phyloP scores from a whole-genome alignment of 2,329 filamentous ascomycete species.

The Hypoxylon sp. region DNA sequence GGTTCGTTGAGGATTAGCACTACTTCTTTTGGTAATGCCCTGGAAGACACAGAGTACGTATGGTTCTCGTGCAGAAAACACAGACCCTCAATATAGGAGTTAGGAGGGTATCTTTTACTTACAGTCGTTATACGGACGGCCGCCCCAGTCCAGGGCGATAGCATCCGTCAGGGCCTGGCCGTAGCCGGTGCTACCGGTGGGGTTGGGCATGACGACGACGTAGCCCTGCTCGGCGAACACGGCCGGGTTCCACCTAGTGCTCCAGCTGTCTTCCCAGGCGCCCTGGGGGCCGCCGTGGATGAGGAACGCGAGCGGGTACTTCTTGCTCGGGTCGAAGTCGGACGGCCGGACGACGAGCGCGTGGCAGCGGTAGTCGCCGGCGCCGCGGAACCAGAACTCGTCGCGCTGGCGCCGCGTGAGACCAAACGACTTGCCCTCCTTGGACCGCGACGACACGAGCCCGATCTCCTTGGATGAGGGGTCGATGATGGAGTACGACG shows the following conservation, averaged over 20 bases:
- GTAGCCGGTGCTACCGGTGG: constrained; percentile 83
- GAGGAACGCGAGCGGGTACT: constrained; percentile 79
- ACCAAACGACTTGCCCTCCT: constrained; percentile 71
- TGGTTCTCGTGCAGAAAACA: neutral
- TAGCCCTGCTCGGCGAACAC: constrained; percentile 90
- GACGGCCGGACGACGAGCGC: constrained; percentile 73
- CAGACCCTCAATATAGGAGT: neutral
- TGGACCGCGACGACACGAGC: constrained; percentile 69
- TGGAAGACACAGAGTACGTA: neutral
- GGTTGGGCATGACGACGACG: constrained; percentile 81
- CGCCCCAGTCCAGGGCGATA: constrained; percentile 84
- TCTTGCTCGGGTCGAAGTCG: constrained; percentile 72
- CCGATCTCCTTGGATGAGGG: constrained; percentile 48
- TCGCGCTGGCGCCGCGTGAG: constrained; percentile 68
- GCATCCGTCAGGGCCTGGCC: constrained; percentile 79
- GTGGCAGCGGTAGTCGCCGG: constrained; percentile 71
- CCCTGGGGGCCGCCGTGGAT: constrained; percentile 87
- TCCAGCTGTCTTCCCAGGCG: constrained; percentile 75
- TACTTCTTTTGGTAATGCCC: neutral
- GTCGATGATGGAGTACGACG: constrained; percentile 69
- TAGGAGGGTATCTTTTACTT: neutral
- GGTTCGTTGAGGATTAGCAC: neutral
- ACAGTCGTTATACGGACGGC: constrained; percentile 79
- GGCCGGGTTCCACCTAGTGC: constrained; percentile 83
- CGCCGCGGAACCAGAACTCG: constrained; percentile 75